Percentiles rank a stretch among this genome's conserved stretches.
Evolutionary conservation across 805 yeast species (phyloP).

Genomic region (Metschnikowia anglica): DNA sequence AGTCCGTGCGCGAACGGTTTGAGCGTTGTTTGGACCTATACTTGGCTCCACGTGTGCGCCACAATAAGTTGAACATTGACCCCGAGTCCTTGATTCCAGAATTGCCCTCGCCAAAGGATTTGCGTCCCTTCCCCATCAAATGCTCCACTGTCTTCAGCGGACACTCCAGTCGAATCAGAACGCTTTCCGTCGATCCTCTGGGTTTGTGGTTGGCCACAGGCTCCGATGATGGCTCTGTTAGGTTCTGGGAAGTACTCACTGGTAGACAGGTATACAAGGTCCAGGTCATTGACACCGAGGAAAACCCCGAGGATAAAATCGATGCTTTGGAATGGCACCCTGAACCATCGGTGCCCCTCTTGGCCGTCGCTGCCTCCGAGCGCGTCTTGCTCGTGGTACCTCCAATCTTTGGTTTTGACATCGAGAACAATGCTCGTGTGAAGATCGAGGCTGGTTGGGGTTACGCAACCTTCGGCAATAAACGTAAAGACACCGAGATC

Average conservation of each 20-base stretch:
- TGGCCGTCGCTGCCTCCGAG: constrained; percentile 85
- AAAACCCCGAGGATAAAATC: constrained; percentile 68
- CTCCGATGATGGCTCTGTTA: constrained; percentile 91
- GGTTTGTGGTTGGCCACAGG: constrained; percentile 98
- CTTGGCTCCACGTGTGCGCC: constrained; percentile 93
- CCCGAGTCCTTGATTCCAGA: constrained; percentile 96
- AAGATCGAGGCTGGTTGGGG: constrained; percentile 92
- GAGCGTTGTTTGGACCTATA: constrained; percentile 93
- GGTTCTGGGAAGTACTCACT: constrained; percentile 95
- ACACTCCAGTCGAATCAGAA: constrained; percentile 78
- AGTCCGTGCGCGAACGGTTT: constrained; percentile 82
- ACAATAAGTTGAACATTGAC: constrained; percentile 85
- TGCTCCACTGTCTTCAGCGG: constrained; percentile 84
- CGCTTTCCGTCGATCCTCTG: constrained; percentile 78
- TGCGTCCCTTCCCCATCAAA: constrained; percentile 93
- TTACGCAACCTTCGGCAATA: constrained; percentile 62
- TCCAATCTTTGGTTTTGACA: constrained; percentile 84
- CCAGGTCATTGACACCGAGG: constrained; percentile 50
- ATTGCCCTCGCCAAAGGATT: constrained; percentile 93
- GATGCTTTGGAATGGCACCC: constrained; percentile 93
- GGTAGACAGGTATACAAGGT: constrained; percentile 87
- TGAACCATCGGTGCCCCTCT: constrained; percentile 63
- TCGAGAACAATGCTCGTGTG: constrained; percentile 76
- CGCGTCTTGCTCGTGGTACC: constrained; percentile 78
- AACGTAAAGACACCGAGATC: constrained; percentile 40